A percentile compares a stretch with the other conserved stretches of the same genome.
phyloP scores from a whole-genome alignment of 2,329 filamentous ascomycete genomes.

The Hypoxylon sp. region DNA sequence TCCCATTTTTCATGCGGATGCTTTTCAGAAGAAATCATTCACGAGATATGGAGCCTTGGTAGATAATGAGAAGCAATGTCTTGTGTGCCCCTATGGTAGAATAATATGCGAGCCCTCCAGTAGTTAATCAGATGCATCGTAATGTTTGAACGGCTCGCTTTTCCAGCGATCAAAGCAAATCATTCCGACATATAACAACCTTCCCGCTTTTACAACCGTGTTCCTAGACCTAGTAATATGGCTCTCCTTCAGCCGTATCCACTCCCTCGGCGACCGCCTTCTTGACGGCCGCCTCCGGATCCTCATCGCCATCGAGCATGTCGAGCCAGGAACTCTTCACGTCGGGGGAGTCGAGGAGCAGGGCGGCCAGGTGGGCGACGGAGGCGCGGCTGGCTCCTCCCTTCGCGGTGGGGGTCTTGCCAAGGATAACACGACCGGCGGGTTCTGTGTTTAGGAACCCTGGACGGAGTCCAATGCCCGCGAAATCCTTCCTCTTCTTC shows the following conservation, averaged over 20 bases:
- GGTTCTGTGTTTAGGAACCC: slow-evolving; percentile 62
- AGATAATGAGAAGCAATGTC: neutral
- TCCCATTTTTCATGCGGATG: too few relatives aligned
- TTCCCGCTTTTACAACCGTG: neutral
- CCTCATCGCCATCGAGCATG: slow-evolving; percentile 65
- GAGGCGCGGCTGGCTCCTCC: slow-evolving; percentile 65
- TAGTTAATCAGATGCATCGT: neutral
- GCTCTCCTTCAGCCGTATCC: slow-evolving; percentile 66
- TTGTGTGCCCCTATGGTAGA: neutral
- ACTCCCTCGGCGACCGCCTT: slow-evolving; percentile 62
- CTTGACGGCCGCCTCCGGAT: slow-evolving; percentile 60
- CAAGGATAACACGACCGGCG: slow-evolving; percentile 61
- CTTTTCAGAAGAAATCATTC: neutral
- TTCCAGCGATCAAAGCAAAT: neutral
- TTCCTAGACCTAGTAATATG: slow-evolving; percentile 50
- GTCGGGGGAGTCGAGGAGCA: slow-evolving; percentile 63
- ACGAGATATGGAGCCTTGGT: neutral
- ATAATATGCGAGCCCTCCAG: neutral
- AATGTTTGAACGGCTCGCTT: neutral
- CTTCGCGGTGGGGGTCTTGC: slow-evolving; percentile 55
- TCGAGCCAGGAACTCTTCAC: slow-evolving; percentile 66
- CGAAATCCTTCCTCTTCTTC: slow-evolving; percentile 56
- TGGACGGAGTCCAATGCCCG: slow-evolving; percentile 66
- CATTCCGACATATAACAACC: neutral
- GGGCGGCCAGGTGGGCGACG: slow-evolving; percentile 69